Evolutionary conservation across 2,329 filamentous ascomycete species (phyloP).

Genomic region (Ophiostoma perfectum): DNA sequence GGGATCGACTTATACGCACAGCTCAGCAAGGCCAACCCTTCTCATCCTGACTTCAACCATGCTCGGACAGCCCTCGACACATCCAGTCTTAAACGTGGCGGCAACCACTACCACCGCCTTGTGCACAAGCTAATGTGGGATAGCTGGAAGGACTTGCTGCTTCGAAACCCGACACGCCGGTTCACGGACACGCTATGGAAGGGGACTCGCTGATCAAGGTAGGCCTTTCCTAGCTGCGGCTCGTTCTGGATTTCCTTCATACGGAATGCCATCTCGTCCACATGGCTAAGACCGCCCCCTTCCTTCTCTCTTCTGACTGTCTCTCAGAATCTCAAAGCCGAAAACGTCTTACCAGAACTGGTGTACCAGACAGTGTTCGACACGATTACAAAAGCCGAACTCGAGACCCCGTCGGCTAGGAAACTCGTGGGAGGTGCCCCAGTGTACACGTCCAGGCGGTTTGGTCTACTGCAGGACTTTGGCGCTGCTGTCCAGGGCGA

Average conservation of each 20-base stretch:
- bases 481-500: neutral
- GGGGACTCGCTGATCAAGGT: neutral
- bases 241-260: neutral
- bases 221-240: neutral
- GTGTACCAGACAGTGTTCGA: neutral
- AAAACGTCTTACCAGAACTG: neutral
- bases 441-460: neutral
- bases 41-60: neutral
- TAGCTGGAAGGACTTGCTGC: neutral
- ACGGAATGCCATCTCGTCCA: neutral
- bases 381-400: neutral
- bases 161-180: neutral
- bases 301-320: neutral
- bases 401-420: constrained; percentile 3
- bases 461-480: neutral
- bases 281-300: neutral
- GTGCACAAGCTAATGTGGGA: constrained; percentile 5
- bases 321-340: neutral
- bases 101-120: neutral
- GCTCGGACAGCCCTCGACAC: neutral
- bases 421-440: neutral
- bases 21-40: constrained; percentile 2
- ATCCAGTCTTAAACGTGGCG: neutral
- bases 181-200: neutral
- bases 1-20: neutral